Base-by-base conservation (phyloP, 2,329 filamentous ascomycete species). In the Proliferodiscus dingleyae region DNA sequence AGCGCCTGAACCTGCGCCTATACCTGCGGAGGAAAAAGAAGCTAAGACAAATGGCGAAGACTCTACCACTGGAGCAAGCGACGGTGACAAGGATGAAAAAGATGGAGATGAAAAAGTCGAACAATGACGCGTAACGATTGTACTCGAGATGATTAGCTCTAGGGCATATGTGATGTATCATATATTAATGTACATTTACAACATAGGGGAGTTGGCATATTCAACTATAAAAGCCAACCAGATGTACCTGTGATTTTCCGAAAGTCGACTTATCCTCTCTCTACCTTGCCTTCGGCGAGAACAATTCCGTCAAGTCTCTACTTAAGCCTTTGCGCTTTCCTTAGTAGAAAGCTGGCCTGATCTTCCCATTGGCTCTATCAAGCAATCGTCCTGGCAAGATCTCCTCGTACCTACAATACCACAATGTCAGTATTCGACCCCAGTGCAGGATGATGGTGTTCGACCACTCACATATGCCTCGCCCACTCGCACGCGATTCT, bases 401-500 rank as follows among this genome's bases (percentile, higher is more conserved):
- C 23, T 58, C 56, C 10, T 56, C 52, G 39, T 62, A 57, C 10
- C 54, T 57, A 37, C 4, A 13, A 8, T 11, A 26, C 24, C 32
- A 18, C 6, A 36, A 23, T 26, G 18, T 40, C 7, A 22, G 24
- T 22, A 18, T n/a, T 11, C 3, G 3, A 11, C 23, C 18, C n/a
- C 13, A 13, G 28, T n/a, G n/a, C n/a, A n/a, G n/a, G n/a, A n/a
- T n/a, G n/a, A n/a, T n/a, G n/a, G n/a, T n/a, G n/a, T n/a, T n/a
- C n/a, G 10, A 37, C 6, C 5, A 53, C 54, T 46, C 51, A 83
- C 21, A 80, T 68, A 62, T 80, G 73, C 43, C 59, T 64, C 3
- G 70, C 63, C 80, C 80, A 83, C 28, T 72, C 68, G 49, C 70
- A 74, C 29, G 74, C 72, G 7, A 81, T 62, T n/a, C 62, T 60